Evolutionary conservation across 148 eudicot genomes (phyloP).

Genomic region (Silene conica): DNA sequence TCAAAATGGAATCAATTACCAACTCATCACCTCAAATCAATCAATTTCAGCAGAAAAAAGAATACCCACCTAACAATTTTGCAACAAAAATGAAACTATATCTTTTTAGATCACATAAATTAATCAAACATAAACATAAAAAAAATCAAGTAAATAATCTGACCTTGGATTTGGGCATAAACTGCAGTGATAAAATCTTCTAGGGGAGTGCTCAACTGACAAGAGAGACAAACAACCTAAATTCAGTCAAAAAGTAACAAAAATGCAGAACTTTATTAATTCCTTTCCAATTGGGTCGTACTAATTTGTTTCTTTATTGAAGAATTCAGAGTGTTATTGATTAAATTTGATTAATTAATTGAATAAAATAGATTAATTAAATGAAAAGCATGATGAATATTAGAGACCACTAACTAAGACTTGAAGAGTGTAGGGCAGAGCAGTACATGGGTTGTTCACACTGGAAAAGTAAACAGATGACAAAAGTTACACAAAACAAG

Average conservation of each 20-base stretch:
- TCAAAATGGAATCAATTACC: conserved; percentile 27
- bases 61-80: conserved; percentile 10
- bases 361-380: too few relatives aligned
- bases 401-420: background rate
- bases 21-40: conserved; percentile 25
- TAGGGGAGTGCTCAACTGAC: conserved; percentile 3
- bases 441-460: background rate
- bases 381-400: too few relatives aligned
- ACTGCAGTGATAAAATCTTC: conserved; percentile 1
- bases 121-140: conserved; percentile 9
- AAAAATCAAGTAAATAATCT: conserved; percentile 10
- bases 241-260: background rate
- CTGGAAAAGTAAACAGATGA: background rate
- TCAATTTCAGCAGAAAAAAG: conserved; percentile 11
- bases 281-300: background rate
- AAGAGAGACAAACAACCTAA: background rate
- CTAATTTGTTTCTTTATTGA: background rate
- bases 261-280: conserved; percentile 4
- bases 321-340: background rate
- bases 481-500: background rate
- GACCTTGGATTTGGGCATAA: conserved; percentile 1
- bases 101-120: background rate
- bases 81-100: conserved; percentile 8
- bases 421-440: conserved; percentile 1
- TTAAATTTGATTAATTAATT: background rate